Evolutionary conservation across 2,329 filamentous ascomycete species (phyloP), one percentile per base, ranked within the genome.

Genomic region (Drechslerella coelobrocha): DNA sequence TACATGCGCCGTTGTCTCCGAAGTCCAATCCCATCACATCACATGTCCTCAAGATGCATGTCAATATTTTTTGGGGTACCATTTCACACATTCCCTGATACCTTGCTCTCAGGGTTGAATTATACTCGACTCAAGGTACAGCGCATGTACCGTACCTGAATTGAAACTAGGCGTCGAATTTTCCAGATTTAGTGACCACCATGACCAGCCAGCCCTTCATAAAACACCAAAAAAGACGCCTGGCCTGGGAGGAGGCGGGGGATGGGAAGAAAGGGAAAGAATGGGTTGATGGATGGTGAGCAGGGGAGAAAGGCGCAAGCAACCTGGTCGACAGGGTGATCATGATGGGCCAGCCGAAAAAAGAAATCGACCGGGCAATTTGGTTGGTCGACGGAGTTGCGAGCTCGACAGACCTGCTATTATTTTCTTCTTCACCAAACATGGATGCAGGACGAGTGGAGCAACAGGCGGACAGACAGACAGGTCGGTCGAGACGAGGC

Each of bases 101-200:
- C 66, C 47, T 71, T 63, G 59, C 41, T 19, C 14, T 53, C 48
- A 14, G 34, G 43, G 45, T 61, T 52, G 34, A 9, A 57, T 27
- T 62, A 37, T 57, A 59, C 62, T 55, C 59, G 48, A 71, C 39
- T 31, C 57, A 23, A 62, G 66, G 66, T 71, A 71, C 59, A 53
- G 41, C 10, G 21, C 41, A 45, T 41, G 17, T 19, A 45, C 41
- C 17, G 41, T 45, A 5, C 41, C 41, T 45, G 41, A 45, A 21
- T 21, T 9, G 41, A 45, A 62, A 71, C 57, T 71, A 63, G 66
- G 59, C 59, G 59, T 63, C 66, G 66, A 71, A 71, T 71, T 63
- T 71, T 71, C 66, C 66, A 71, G 66, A 71, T 71, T 71, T 71
- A 71, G 59, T 62, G 65, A 37, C 63, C 56, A 69, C 57, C 56